Percentiles rank a stretch among this genome's conserved stretches.
Conservation (phyloP, 1,284 basidiomycete genomes). For the Nidula niveotomentosa region DNA sequence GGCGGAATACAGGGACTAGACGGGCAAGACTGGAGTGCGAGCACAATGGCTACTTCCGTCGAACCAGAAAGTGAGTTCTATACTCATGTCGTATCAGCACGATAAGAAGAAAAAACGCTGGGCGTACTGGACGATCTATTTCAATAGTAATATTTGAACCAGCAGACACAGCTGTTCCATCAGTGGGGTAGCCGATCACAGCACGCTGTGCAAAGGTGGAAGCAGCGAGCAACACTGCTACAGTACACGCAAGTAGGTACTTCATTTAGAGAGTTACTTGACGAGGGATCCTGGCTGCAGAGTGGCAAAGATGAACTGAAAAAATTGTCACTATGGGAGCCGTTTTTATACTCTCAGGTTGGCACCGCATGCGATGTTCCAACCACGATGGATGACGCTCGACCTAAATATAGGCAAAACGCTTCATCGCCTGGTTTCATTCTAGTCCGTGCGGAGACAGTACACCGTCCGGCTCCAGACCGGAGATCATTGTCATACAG, state of each 20-base stretch:
- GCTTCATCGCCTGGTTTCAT: too few relatives aligned
- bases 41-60: conserved; percentile 42
- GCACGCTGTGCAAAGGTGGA: conserved; percentile 38
- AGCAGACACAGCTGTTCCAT: conserved; percentile 27
- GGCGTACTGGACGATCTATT: conserved; percentile 41
- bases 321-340: too few relatives aligned
- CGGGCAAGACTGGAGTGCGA: conserved; percentile 35
- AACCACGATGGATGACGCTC: too few relatives aligned
- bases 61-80: conserved; percentile 37
- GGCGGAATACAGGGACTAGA: conserved; percentile 26
- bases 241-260: background rate
- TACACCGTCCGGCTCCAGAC: too few relatives aligned
- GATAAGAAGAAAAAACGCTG: background rate
- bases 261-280: too few relatives aligned
- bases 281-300: too few relatives aligned
- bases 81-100: background rate
- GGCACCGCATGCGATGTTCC: too few relatives aligned
- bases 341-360: too few relatives aligned
- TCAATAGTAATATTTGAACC: conserved; percentile 39
- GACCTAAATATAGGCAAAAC: too few relatives aligned
- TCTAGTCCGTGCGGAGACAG: too few relatives aligned
- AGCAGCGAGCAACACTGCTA: conserved; percentile 6
- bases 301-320: too few relatives aligned
- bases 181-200: conserved; percentile 33
- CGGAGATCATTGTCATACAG: too few relatives aligned